Evolutionary conservation across 2,329 filamentous ascomycete genomes (phyloP).

Genomic region (Westerdykella sp.): DNA sequence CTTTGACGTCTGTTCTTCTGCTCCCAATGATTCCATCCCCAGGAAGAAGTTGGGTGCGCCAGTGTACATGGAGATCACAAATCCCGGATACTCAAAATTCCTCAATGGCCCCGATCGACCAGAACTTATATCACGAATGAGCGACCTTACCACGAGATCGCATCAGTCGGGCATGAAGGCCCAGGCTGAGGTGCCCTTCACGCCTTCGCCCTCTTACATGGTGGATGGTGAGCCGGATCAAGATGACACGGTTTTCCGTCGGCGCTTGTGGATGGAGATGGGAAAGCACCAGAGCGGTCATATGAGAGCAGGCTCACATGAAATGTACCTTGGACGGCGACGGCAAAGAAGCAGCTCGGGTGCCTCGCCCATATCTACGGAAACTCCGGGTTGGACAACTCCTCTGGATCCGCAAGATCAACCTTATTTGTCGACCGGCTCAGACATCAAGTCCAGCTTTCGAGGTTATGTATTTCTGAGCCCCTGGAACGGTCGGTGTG

Average conservation of each 20-base stretch:
- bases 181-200: background rate
- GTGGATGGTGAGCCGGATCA: background rate
- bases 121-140: constrained; percentile 10
- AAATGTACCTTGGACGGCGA: constrained; percentile 18
- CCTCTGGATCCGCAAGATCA: constrained; percentile 22
- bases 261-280: constrained; percentile 46
- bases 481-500: constrained; percentile 82
- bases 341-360: constrained; percentile 18
- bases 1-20: constrained; percentile 41
- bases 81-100: constrained; percentile 56
- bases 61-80: constrained; percentile 51
- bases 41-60: constrained; percentile 39
- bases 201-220: background rate
- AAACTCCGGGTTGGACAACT: background rate
- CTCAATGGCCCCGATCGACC: constrained; percentile 23
- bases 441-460: constrained; percentile 49
- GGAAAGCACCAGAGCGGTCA: constrained; percentile 34
- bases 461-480: constrained; percentile 68
- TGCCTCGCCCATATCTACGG: constrained; percentile 6
- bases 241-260: constrained; percentile 33
- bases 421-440: constrained; percentile 26
- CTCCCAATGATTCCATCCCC: constrained; percentile 20
- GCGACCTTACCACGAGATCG: constrained; percentile 12
- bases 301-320: constrained; percentile 28
- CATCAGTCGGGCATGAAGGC: constrained; percentile 1